Evolutionary conservation across 495 filamentous ascomycete genomes (phyloP), one percentile per base, ranked within the genome.

Genomic region (Penicillium goetzii): DNA sequence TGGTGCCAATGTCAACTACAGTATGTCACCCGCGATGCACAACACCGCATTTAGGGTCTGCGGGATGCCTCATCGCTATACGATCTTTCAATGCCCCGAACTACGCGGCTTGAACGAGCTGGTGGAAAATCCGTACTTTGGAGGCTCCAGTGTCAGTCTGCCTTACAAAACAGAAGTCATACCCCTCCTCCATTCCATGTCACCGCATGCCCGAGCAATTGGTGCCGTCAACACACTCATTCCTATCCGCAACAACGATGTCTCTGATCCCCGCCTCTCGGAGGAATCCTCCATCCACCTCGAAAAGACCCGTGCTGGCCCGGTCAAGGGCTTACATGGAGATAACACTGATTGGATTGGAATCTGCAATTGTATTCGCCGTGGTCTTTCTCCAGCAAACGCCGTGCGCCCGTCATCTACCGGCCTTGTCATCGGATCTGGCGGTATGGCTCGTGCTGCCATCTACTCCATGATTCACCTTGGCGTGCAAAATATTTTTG

Each of bases 311-410:
- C 85, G 81, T 51, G 80, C 86, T 8, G 90, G 90, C 0, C 76
- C 84, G 0, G 81, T 90, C 15, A 80, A 81, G 59, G 87, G 82
- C 4, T 82, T 92, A 15, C 90, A 91, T 62, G 91, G 91, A 12
- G 90, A 93, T 62, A 94, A 94, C 69, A 93, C 89, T 0, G 90
- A 93, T 75, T 94, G 90, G 88, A 89, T 89, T 53, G 87, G 89
- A n/a, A 90, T 93, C 25, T 75, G 82, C 58, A 81, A 82, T 25
- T 91, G 88, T 63, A 82, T 92, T 43, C 83, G 87, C 6, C 82
- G 89, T 41, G 90, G 89, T 33, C 85, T 93, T 32, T 92, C 90
- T 28, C 91, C 90, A 5, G 83, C 87, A 4, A 93, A 94, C 74
- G 88, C 86, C 17, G 85, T 92, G 0, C 86, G 87, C n/a, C 85